Evolutionary conservation across 208 protist species (phyloP).

Genomic region (Leishmania arabica): DNA sequence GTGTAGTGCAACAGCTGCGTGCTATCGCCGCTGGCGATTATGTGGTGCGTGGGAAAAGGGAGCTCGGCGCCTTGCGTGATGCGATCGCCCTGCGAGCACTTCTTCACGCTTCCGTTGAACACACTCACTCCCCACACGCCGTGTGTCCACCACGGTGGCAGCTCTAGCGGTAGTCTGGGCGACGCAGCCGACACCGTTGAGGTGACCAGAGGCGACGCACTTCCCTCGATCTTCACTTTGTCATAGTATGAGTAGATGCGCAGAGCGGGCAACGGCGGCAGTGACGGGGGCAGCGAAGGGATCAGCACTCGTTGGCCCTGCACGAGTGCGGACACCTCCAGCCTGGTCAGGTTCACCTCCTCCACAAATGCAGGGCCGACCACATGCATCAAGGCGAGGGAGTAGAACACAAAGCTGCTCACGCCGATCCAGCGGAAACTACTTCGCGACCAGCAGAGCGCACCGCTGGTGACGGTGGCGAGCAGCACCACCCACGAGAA

Average conservation of each 20-base stretch:
- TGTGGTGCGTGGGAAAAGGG: constrained; percentile 3
- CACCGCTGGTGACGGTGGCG: constrained; percentile 14
- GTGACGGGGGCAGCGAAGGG: not conserved
- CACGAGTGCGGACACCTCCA: constrained; percentile 20
- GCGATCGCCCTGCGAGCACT: not conserved
- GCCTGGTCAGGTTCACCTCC: constrained; percentile 6
- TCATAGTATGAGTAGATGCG: constrained; percentile 26
- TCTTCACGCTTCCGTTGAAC: not conserved
- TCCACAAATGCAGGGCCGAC: constrained; percentile 16
- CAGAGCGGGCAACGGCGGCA: not conserved
- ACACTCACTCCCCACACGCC: not conserved
- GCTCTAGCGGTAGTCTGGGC: not conserved
- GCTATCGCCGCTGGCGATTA: constrained; percentile 24
- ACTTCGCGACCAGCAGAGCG: constrained; percentile 30
- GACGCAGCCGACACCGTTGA: not conserved
- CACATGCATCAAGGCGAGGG: constrained; percentile 14
- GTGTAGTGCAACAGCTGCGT: constrained; percentile 22
- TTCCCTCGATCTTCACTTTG: constrained; percentile 16
- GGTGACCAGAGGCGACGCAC: constrained; percentile 2
- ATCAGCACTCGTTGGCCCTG: constrained; percentile 25
- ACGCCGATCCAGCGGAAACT: constrained; percentile 39
- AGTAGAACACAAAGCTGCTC: constrained; percentile 20
- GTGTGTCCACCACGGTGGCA: not conserved
- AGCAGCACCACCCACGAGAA: constrained; percentile 14
- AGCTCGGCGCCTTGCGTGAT: not conserved